Conservation (phyloP, 2,329 filamentous ascomycete genomes). For the Mollisiaceae sp. region DNA sequence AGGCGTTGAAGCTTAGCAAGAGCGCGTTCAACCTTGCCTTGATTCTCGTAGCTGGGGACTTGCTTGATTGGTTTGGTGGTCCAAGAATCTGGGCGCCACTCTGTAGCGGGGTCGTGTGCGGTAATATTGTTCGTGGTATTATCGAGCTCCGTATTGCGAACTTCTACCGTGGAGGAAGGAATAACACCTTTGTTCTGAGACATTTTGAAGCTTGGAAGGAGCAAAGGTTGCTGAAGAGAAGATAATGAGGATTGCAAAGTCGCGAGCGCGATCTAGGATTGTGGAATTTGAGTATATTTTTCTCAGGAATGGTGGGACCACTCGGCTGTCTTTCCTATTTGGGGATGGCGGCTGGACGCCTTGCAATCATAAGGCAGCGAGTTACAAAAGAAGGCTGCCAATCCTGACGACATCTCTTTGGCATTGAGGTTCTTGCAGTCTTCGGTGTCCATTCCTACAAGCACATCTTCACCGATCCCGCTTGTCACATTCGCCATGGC, state of each 20-base stretch:
- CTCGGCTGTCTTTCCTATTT: background rate
- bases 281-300: background rate
- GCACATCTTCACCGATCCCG: background rate
- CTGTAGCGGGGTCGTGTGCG: background rate
- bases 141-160: background rate
- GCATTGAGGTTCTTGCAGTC: background rate
- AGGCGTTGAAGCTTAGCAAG: conserved; percentile 68
- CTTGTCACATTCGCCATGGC: conserved; percentile 54
- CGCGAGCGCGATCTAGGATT: background rate
- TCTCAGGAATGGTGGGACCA: too few relatives aligned
- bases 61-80: conserved; percentile 80
- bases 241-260: background rate
- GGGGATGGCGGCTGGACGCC: background rate
- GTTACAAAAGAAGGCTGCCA: background rate
- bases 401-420: background rate
- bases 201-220: background rate
- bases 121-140: background rate
- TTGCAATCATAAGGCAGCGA: background rate
- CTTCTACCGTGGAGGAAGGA: background rate
- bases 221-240: background rate
- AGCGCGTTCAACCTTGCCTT: conserved; percentile 61
- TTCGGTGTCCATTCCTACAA: background rate
- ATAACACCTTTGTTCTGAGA: background rate
- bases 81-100: conserved; percentile 72
- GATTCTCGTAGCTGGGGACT: conserved; percentile 71